Evolutionary conservation across 257 asterid species (phyloP).

Genomic region (Solanum bulbocastanum): DNA sequence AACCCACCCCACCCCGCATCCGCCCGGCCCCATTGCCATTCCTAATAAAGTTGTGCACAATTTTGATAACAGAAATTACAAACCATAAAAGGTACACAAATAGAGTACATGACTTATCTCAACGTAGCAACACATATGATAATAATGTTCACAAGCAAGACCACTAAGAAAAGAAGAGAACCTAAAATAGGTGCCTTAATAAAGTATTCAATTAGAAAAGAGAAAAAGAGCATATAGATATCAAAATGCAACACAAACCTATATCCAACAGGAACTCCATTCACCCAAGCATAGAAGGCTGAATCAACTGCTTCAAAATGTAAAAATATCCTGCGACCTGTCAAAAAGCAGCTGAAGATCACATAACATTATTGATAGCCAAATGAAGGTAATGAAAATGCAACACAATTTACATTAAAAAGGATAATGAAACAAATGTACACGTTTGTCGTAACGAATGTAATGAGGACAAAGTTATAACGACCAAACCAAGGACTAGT

Average conservation of each 20-base stretch:
- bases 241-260: constrained; percentile 40
- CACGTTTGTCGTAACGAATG: background rate
- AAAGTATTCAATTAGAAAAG: background rate
- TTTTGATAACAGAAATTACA: background rate
- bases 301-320: constrained; percentile 99
- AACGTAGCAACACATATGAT: background rate
- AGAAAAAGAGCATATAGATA: background rate
- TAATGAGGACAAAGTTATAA: background rate
- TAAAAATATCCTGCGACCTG: constrained; percentile 87
- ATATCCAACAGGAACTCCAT: constrained; percentile 82
- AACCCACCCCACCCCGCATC: too few relatives aligned
- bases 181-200: background rate
- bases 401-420: background rate
- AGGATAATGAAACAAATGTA: background rate
- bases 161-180: background rate
- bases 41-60: background rate
- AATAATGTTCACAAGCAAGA: background rate
- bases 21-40: too few relatives aligned
- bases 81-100: background rate
- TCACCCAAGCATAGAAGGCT: constrained; percentile 90
- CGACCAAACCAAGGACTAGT: background rate
- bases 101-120: background rate
- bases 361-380: constrained; percentile 7
- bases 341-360: constrained; percentile 12
- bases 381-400: background rate